These are phyloP conservation scores for Penicillium brasilianum DNA, from an alignment of 2,329 filamentous ascomycete genomes.

Conservation along the genomic window DNA sequence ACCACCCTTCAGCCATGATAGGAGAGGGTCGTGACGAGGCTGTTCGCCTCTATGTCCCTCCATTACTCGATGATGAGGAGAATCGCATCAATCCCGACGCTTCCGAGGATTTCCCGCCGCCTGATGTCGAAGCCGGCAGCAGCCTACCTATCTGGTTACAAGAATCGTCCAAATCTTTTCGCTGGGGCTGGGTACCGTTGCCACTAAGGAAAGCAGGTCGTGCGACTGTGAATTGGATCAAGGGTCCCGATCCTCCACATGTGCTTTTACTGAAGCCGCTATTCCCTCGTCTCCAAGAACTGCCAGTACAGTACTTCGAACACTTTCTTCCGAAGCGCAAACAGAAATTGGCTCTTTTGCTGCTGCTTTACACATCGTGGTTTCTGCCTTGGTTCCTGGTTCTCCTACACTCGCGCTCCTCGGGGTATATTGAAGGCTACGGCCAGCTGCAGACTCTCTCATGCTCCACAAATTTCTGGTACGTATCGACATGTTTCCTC, in stretches of 20 bases:
- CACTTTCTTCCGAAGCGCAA: conserved; percentile 52
- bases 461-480: conserved; percentile 55
- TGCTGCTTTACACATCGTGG: conserved; percentile 53
- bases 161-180: conserved; percentile 54
- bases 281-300: conserved; percentile 53
- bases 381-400: conserved; percentile 54
- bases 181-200: conserved; percentile 55
- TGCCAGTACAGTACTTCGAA: conserved; percentile 51
- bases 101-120: conserved; percentile 38
- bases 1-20: conserved; percentile 31
- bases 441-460: conserved; percentile 52
- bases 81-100: conserved; percentile 40
- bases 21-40: conserved; percentile 40
- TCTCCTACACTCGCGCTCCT: conserved; percentile 51
- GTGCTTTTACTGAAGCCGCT: conserved; percentile 53
- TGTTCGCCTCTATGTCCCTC: conserved; percentile 40
- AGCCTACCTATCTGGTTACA: conserved; percentile 53
- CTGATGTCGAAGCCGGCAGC: conserved; percentile 37
- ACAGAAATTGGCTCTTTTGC: conserved; percentile 51
- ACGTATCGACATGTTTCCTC: conserved; percentile 12
- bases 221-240: conserved; percentile 51
- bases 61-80: conserved; percentile 43
- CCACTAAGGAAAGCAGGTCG: conserved; percentile 51
- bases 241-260: conserved; percentile 54
- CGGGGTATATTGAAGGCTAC: conserved; percentile 56